A percentile compares a stretch with the other conserved stretches of the same genome.
Evolutionary conservation across 1,139 yeast genomes (phyloP).

Genomic region (Meyerozyma guilliermondii): DNA sequence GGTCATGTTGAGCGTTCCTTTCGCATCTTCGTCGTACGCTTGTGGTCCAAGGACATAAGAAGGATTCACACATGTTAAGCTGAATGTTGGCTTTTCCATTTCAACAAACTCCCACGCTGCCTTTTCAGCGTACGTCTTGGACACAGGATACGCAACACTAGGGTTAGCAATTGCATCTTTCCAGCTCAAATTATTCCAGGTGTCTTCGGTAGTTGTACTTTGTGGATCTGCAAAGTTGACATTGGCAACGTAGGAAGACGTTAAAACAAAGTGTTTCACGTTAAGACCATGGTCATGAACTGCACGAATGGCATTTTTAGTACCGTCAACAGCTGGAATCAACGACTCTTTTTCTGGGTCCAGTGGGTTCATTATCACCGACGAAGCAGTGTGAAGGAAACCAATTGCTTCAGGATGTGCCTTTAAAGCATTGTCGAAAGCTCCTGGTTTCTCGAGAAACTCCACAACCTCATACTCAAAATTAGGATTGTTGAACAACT

Average conservation of each 20-base stretch:
- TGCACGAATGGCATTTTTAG: conserved; percentile 11
- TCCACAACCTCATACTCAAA: background rate
- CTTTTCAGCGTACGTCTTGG: conserved; percentile 37
- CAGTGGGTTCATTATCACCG: conserved; percentile 3
- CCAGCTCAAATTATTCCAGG: conserved; percentile 41
- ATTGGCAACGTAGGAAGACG: conserved; percentile 12
- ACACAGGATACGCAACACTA: conserved; percentile 39
- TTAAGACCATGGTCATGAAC: conserved; percentile 9
- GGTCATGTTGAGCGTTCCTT: conserved; percentile 5
- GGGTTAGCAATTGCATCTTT: conserved; percentile 25
- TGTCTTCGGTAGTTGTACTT: conserved; percentile 10
- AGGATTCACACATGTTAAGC: conserved; percentile 15
- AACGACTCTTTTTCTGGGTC: conserved; percentile 8
- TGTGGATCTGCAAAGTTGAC: background rate
- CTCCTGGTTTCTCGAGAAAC: conserved; percentile 5
- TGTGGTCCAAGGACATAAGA: conserved; percentile 25
- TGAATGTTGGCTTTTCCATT: conserved; percentile 13
- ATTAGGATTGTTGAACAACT: conserved; percentile 7
- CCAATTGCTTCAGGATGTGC: conserved; percentile 6
- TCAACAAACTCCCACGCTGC: conserved; percentile 41
- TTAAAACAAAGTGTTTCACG: conserved; percentile 9
- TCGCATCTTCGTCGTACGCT: conserved; percentile 15
- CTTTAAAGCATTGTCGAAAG: conserved; percentile 7
- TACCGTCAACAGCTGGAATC: conserved; percentile 11
- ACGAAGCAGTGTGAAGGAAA: conserved; percentile 7